These are phyloP conservation scores for Elaeis oleifera DNA, from an alignment of 202 grass and related monocot species.

Conservation along the genomic window DNA sequence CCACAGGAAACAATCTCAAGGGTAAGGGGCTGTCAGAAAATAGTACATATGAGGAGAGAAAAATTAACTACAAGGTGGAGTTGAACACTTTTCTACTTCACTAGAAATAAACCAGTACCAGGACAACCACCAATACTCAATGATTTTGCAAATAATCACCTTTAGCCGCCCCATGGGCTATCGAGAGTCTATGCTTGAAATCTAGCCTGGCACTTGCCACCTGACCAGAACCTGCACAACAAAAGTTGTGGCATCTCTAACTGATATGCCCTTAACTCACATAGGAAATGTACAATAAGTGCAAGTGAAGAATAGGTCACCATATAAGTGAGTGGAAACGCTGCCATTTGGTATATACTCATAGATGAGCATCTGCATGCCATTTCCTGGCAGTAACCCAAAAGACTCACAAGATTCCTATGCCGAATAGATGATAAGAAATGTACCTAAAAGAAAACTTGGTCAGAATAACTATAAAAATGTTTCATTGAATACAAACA, in stretches of 20 bases:
- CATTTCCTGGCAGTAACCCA: conserved; percentile 88
- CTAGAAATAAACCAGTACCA: conserved; percentile 6
- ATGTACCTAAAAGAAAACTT: conserved; percentile 43
- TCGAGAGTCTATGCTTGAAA: conserved; percentile 90
- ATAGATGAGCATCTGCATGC: conserved; percentile 88
- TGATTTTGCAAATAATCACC: conserved; percentile 29
- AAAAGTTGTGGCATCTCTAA: neutral
- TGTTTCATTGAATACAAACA: too few species aligned
- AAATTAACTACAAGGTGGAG: neutral
- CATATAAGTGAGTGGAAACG: conserved; percentile 79
- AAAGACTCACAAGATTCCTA: conserved; percentile 78
- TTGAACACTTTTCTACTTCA: conserved; percentile 6
- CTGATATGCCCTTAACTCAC: too few species aligned
- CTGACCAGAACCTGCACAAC: conserved; percentile 35
- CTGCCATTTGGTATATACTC: conserved; percentile 91
- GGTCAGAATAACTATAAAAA: conserved; percentile 7
- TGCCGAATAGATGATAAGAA: conserved; percentile 58
- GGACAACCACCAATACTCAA: conserved; percentile 1
- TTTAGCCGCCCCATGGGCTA: conserved; percentile 92
- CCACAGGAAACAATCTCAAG: too few species aligned
- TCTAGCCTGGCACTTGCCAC: conserved; percentile 47
- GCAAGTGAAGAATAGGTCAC: conserved; percentile 31
- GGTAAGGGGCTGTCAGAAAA: too few species aligned
- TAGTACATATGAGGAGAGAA: neutral
- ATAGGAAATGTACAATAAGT: too few species aligned